These are phyloP conservation scores for Pichia californica DNA, from an alignment of 805 yeast species.

Conservation along the genomic window DNA sequence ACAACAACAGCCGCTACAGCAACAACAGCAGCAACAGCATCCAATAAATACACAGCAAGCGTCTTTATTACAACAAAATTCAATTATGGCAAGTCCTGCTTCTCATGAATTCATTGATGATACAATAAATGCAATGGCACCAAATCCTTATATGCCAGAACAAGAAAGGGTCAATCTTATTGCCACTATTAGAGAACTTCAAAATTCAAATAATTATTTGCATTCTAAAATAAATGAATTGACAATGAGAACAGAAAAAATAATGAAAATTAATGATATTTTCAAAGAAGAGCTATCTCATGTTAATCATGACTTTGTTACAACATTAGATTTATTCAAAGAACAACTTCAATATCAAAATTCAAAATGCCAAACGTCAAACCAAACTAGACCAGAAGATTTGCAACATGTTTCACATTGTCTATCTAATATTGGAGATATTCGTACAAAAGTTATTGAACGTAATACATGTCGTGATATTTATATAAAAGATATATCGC, in stretches of 20 bases:
- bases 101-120: background rate
- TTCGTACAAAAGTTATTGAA: conserved; percentile 24
- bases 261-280: conserved; percentile 41
- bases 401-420: too few relatives aligned
- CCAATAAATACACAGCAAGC: too few relatives aligned
- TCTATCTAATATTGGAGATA: conserved; percentile 21
- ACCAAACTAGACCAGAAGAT: too few relatives aligned
- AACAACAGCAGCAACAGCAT: conserved; percentile 3
- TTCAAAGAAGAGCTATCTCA: conserved; percentile 42
- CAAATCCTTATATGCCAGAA: conserved; percentile 6
- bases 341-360: conserved; percentile 14
- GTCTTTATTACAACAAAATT: conserved; percentile 4
- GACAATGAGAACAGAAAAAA: conserved; percentile 25
- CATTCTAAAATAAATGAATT: background rate
- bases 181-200: conserved; percentile 1
- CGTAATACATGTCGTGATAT: conserved; percentile 29
- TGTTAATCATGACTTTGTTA: conserved; percentile 47
- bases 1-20: conserved; percentile 2
- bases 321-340: conserved; percentile 37
- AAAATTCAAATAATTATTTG: background rate
- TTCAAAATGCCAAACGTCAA: conserved; percentile 8
- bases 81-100: conserved; percentile 5
- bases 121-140: background rate
- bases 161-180: conserved; percentile 1
- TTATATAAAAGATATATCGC: conserved; percentile 19